Percentiles rank a stretch among this genome's conserved stretches.
phyloP scores from a whole-genome alignment of 2,329 filamentous ascomycete species.

The Paramyrothecium sp. region DNA sequence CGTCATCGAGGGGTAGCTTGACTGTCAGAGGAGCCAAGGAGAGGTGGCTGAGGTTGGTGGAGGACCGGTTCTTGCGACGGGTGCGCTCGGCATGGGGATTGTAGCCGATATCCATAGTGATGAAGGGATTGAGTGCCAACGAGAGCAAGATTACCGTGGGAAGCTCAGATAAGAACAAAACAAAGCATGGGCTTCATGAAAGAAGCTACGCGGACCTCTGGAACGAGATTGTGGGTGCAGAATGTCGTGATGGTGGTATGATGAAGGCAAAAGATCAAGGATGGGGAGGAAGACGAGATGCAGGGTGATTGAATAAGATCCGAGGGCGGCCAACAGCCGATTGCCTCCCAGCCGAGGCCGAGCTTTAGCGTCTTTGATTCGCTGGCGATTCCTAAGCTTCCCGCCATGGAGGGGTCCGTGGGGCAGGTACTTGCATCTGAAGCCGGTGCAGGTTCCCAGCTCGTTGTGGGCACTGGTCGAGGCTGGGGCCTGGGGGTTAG shows the following conservation, averaged over 20 bases:
- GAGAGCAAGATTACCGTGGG: background rate
- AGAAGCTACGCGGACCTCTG: no score
- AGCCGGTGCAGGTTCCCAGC: background rate
- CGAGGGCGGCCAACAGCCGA: background rate
- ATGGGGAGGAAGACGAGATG: background rate
- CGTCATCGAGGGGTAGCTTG: slow-evolving; percentile 57
- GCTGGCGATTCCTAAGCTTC: background rate
- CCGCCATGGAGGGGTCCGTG: background rate
- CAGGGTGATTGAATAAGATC: background rate
- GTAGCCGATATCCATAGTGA: slow-evolving; percentile 56
- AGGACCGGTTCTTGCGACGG: slow-evolving; percentile 58
- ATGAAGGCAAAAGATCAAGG: background rate
- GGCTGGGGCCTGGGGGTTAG: background rate
- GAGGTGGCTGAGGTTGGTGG: slow-evolving; percentile 58
- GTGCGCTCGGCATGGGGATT: slow-evolving; percentile 58
- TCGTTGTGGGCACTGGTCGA: background rate
- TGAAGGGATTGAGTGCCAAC: background rate
- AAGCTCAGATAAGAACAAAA: background rate
- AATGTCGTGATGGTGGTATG: background rate
- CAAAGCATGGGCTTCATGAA: no score
- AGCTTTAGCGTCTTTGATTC: background rate
- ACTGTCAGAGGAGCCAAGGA: slow-evolving; percentile 64
- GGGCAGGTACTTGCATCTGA: background rate
- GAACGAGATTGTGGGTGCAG: no score
- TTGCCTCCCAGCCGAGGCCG: background rate